These are phyloP conservation scores for Brachypodium distachyon DNA, from an alignment of 202 grass and related monocot species.

Conservation along the genomic window DNA sequence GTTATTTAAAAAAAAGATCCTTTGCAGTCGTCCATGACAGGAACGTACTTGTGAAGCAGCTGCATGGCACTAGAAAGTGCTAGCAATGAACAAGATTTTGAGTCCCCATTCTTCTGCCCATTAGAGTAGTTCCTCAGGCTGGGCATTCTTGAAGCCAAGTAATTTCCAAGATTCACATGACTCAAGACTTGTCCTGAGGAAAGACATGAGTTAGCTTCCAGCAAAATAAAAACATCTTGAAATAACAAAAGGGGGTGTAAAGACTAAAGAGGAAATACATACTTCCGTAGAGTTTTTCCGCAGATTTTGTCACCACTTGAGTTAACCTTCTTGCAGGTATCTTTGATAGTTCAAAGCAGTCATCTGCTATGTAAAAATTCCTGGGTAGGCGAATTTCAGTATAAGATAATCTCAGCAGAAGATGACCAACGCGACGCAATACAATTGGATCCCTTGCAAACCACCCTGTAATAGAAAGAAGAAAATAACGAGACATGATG, in stretches of 20 bases:
- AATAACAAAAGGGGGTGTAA: slow-evolving; percentile 3
- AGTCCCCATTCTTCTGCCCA: slow-evolving; percentile 42
- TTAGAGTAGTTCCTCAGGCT: slow-evolving; percentile 63
- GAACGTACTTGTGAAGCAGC: slow-evolving; percentile 68
- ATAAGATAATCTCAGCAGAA: slow-evolving; percentile 74
- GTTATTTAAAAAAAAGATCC: not conserved
- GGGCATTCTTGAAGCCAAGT: slow-evolving; percentile 73
- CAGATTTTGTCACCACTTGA: slow-evolving; percentile 85
- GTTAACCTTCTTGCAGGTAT: slow-evolving; percentile 72
- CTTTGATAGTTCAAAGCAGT: slow-evolving; percentile 88
- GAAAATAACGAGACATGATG: not conserved
- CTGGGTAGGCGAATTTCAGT: slow-evolving; percentile 60
- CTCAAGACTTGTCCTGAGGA: slow-evolving; percentile 60
- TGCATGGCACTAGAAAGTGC: slow-evolving; percentile 85
- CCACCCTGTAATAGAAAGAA: slow-evolving; percentile 50
- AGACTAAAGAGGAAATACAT: slow-evolving; percentile 43
- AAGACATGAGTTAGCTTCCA: slow-evolving; percentile 10
- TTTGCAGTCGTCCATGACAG: not conserved
- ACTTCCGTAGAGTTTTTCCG: slow-evolving; percentile 95
- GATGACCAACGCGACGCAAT: slow-evolving; percentile 71
- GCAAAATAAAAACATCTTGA: not conserved
- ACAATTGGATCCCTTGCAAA: slow-evolving; percentile 85
- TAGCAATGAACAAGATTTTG: slow-evolving; percentile 40
- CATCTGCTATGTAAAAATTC: slow-evolving; percentile 75
- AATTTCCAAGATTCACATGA: slow-evolving; percentile 70